Evolutionary conservation across 2,329 filamentous ascomycete species (phyloP), one percentile per base, ranked within the genome.

Genomic region (Dryadomyces sulphureus): DNA sequence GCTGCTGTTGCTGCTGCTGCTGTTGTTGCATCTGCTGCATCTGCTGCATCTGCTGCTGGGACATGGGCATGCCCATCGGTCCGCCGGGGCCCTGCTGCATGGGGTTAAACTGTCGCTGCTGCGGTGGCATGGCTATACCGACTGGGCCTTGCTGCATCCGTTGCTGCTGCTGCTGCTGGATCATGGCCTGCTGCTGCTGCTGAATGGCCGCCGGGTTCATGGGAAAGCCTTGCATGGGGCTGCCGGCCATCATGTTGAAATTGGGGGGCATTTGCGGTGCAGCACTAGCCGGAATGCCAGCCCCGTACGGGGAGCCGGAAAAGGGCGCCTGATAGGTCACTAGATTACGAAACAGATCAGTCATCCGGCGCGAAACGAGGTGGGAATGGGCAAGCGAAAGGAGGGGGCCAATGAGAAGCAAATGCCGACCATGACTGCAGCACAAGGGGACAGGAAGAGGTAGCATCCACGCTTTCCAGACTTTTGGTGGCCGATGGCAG

Each of bases 281-380:
- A 38, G 63, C 64, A 52, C 66, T 65, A 34, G 71, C 64, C 42
- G 70, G 65, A 55, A 73, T 62, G 53, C 69, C 66, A 54, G 69
- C 62, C 50, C 71, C 73, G 55, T 79, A 80, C 5, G 75, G 70
- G 32, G 72, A 69, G 54, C 64, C 67, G 21, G 72, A 69, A 53
- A 75, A 80, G 45, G 76, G 73, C 36, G 73, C 64, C 52, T 76
- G 77, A 52, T 72, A 77, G 54, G 71, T 60, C 67, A 77, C 74
- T 76, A 58, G 48, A 12, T 17, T 21, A 20, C 25, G 36, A 22
- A 16, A 6, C 7, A 9, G 14, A 50, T 54, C 41, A 56, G 49
- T 42, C 40, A 43, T 47, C 43, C 47, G 6, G 42, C 21, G 11
- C 7, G 19, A 39, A 20, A 38, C 14, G 27, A 30, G 7, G 14